Evolutionary conservation across 1,284 basidiomycete genomes (phyloP).

Genomic region (Golubevia sp.): DNA sequence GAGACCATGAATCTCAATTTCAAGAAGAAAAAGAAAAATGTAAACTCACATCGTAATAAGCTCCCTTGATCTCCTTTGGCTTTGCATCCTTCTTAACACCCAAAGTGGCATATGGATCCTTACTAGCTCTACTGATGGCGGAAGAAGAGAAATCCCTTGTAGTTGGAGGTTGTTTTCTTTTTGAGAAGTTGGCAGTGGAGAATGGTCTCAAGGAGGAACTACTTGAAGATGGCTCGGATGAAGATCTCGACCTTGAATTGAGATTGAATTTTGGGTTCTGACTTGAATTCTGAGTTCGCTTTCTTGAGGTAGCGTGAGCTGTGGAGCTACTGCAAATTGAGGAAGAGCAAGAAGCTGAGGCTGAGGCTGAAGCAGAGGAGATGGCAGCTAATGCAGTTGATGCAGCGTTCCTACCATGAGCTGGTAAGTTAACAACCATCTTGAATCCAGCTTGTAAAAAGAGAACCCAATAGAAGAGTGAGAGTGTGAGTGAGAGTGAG

Average conservation of each 20-base stretch:
- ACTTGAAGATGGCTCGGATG: background rate
- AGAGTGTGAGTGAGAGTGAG: too few species aligned
- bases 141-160: background rate
- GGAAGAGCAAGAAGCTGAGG: background rate
- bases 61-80: constrained; percentile 53
- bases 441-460: too few species aligned
- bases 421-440: background rate
- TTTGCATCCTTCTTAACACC: constrained; percentile 50
- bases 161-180: background rate
- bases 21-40: background rate
- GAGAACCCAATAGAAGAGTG: too few species aligned
- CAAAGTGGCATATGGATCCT: constrained; percentile 56
- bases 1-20: background rate
- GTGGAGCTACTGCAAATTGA: background rate
- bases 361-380: background rate
- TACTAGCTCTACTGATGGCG: constrained; percentile 9
- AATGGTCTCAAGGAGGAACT: background rate
- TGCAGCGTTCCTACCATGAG: background rate
- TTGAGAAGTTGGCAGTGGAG: background rate
- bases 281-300: background rate
- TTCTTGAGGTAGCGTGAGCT: background rate
- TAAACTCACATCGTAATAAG: constrained; percentile 40
- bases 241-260: too few species aligned
- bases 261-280: background rate
- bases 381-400: background rate